These are phyloP conservation scores for Eutrema heterophyllum DNA, from an alignment of 345 rosid species.

Conservation along the genomic window DNA sequence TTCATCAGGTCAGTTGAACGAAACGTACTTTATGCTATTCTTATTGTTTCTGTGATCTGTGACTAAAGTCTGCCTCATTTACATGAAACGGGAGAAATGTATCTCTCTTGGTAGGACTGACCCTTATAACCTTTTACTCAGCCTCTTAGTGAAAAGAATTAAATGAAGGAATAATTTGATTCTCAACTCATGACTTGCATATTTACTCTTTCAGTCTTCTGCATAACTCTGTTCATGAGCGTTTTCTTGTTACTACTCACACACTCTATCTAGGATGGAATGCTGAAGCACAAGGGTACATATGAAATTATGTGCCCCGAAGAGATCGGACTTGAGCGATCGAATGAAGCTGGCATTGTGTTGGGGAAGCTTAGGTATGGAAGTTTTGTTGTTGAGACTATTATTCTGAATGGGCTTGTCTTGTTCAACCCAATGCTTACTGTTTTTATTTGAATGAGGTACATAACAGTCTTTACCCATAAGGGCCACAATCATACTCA, in stretches of 20 bases:
- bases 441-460: conserved; percentile 51
- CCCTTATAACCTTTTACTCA: not conserved
- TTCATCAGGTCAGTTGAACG: conserved; percentile 63
- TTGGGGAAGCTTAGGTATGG: conserved; percentile 84
- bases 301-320: conserved; percentile 87
- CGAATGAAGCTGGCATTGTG: conserved; percentile 83
- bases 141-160: not conserved
- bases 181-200: not conserved
- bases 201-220: not conserved
- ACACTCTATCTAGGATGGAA: conserved; percentile 61
- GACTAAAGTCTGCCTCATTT: not conserved
- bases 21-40: not conserved
- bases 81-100: not conserved
- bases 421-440: not conserved
- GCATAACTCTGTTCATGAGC: not conserved
- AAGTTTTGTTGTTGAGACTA: not conserved
- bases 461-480: not conserved
- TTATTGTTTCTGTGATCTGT: not conserved
- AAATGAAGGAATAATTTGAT: no score
- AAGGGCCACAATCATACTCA: not conserved
- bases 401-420: not conserved
- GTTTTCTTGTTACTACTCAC: not conserved
- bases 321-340: conserved; percentile 82
- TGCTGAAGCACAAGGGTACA: conserved; percentile 84
- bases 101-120: not conserved